phyloP scores from a whole-genome alignment of 2,329 filamentous ascomycete genomes.

The Talaromyces sp. region DNA sequence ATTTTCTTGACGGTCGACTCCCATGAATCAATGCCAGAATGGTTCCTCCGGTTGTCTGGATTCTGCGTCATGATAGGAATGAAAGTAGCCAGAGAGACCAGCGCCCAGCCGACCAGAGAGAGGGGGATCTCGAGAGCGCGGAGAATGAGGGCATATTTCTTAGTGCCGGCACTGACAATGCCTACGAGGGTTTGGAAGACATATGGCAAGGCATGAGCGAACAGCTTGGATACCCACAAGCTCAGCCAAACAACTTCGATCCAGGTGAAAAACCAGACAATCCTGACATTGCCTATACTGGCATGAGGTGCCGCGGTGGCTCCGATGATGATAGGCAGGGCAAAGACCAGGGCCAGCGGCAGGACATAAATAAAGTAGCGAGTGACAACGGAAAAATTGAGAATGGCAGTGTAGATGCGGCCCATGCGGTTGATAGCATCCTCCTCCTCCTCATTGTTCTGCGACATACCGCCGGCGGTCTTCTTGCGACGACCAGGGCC shows the following conservation, averaged over 20 bases:
- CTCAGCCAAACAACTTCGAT: conserved; percentile 61
- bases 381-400: conserved; percentile 60
- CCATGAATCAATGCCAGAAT: conserved; percentile 44
- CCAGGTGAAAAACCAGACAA: conserved; percentile 62
- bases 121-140: conserved; percentile 57
- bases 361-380: conserved; percentile 61
- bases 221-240: conserved; percentile 59
- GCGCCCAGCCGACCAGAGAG: conserved; percentile 57
- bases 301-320: conserved; percentile 46
- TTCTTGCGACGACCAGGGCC: conserved; percentile 31
- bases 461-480: conserved; percentile 26
- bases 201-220: conserved; percentile 55
- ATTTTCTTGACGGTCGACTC: conserved; percentile 53
- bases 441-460: conserved; percentile 47
- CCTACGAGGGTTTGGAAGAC: conserved; percentile 59
- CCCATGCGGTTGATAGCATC: conserved; percentile 59
- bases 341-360: conserved; percentile 54
- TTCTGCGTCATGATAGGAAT: conserved; percentile 47
- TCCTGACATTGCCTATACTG: conserved; percentile 51
- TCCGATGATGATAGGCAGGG: conserved; percentile 61
- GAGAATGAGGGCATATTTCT: conserved; percentile 60
- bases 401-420: conserved; percentile 55
- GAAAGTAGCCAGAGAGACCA: conserved; percentile 58
- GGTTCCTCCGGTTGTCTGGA: conserved; percentile 27
- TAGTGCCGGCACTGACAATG: conserved; percentile 60